phyloP scores from a whole-genome alignment of 164 flowering plant genomes.

The Cinnamomum chago region DNA sequence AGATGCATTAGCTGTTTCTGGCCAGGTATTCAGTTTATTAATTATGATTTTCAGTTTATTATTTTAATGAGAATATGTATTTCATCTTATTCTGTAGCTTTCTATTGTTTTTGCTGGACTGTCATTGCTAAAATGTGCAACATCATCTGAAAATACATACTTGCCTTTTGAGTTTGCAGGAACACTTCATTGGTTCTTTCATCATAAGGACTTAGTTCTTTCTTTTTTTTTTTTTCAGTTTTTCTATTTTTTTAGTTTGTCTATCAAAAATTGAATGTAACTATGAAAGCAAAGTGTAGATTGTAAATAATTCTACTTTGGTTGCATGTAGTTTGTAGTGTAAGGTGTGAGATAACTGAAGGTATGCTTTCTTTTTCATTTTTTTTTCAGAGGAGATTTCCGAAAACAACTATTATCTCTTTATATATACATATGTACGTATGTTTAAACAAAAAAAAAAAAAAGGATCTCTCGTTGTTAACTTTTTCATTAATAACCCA shows the following conservation, averaged over 20 bases:
- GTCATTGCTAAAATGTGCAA: constrained; percentile 1
- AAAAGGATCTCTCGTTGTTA: too few relatives aligned
- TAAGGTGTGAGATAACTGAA: not conserved
- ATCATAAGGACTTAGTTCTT: too few relatives aligned
- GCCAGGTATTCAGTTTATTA: constrained; percentile 52
- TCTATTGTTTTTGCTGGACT: not conserved
- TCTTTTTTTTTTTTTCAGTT: too few relatives aligned
- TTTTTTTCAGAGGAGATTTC: not conserved
- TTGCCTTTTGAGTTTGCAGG: too few relatives aligned
- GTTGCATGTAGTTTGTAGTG: not conserved
- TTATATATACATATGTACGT: too few relatives aligned
- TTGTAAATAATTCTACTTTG: not conserved
- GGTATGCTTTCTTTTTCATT: not conserved
- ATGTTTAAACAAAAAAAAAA: too few relatives aligned
- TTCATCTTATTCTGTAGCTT: not conserved
- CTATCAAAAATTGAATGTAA: not conserved
- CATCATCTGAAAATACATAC: too few relatives aligned
- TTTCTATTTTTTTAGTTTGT: not conserved
- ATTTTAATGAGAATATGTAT: not conserved
- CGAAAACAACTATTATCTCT: too few relatives aligned
- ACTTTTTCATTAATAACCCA: too few relatives aligned
- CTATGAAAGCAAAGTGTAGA: not conserved
- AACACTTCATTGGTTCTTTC: too few relatives aligned
- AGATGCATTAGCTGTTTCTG: constrained; percentile 87
- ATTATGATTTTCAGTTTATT: not conserved